Percentiles rank a stretch among this genome's conserved stretches.
Conservation (phyloP, 139 green algal species). For the Mesotaenium endlicherianum region DNA sequence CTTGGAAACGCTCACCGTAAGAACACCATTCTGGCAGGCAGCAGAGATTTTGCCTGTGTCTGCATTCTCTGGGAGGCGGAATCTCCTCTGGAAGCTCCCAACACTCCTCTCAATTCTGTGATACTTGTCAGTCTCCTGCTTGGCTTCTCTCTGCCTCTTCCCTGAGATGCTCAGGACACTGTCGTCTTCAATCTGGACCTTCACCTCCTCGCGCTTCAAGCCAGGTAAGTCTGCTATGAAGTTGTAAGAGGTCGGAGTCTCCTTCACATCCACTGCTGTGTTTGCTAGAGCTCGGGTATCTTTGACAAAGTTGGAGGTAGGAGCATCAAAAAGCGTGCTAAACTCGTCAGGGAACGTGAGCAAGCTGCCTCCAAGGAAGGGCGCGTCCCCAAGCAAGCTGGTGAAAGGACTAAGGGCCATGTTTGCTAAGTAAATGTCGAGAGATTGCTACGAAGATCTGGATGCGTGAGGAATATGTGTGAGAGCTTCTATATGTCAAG, state of each 20-base stretch:
- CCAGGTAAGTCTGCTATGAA: conserved; percentile 46
- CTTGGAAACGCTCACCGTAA: conserved; percentile 48
- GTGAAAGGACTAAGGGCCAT: too few species aligned
- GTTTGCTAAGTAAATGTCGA: too few species aligned
- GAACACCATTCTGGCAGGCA: conserved; percentile 30
- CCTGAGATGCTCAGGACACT: conserved; percentile 44
- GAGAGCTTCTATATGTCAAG: too few species aligned
- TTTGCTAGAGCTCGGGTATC: conserved; percentile 7
- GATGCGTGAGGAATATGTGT: too few species aligned
- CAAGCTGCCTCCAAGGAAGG: too few species aligned
- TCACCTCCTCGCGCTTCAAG: conserved; percentile 39
- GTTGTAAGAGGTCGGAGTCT: conserved; percentile 25
- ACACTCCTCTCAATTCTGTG: conserved; percentile 41
- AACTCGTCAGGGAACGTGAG: conserved; percentile 41
- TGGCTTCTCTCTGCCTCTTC: conserved; percentile 32
- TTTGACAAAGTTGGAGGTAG: background rate
- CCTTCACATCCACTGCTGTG: conserved; percentile 45
- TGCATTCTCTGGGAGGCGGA: conserved; percentile 41
- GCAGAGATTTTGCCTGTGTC: conserved; percentile 27
- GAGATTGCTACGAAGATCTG: too few species aligned
- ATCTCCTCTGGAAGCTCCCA: conserved; percentile 36
- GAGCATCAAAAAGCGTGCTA: conserved; percentile 39
- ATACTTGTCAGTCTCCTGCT: conserved; percentile 37
- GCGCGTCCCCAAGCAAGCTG: too few species aligned
- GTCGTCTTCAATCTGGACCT: conserved; percentile 44